Evolutionary conservation across 2,329 filamentous ascomycete genomes (phyloP).

Genomic region (Neocucurbitaria cava): DNA sequence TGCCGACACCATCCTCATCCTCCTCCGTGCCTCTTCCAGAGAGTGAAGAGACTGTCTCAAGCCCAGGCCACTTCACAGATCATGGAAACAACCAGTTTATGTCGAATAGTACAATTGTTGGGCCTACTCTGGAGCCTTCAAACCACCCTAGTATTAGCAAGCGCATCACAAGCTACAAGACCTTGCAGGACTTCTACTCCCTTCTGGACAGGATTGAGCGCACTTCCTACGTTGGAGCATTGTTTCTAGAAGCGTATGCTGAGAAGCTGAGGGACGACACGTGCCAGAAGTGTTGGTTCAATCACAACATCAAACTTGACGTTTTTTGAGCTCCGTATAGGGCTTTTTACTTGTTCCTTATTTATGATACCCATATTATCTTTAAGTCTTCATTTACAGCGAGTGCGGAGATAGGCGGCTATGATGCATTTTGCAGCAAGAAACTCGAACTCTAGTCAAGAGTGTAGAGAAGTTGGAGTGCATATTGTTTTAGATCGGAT

Average conservation of each 20-base stretch:
- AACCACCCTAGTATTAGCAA: neutral
- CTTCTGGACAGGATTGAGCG: conserved; percentile 35
- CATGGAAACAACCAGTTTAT: neutral
- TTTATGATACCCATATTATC: neutral
- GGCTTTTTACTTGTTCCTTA: neutral
- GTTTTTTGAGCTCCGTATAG: neutral
- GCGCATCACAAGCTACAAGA: conserved; percentile 24
- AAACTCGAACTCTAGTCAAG: neutral
- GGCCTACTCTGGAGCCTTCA: neutral
- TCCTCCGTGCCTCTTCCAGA: neutral
- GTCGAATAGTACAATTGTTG: neutral
- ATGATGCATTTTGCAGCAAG: neutral
- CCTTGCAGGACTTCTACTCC: conserved; percentile 34
- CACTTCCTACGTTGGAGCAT: conserved; percentile 21
- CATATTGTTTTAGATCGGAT: neutral
- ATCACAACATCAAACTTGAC: conserved; percentile 19
- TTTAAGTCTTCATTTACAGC: neutral
- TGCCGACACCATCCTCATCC: conserved; percentile 6
- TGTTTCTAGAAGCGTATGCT: conserved; percentile 12
- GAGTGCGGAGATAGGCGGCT: neutral
- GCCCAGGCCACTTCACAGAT: neutral
- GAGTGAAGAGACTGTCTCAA: neutral
- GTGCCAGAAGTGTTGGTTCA: conserved; percentile 35
- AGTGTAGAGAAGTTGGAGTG: neutral
- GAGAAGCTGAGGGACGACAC: conserved; percentile 29